A percentile compares a stretch with the other conserved stretches of the same genome.
These are phyloP conservation scores for Mortierella sp. DNA, from an alignment of 371 early-diverging fungal genomes.

Conservation along the genomic window DNA sequence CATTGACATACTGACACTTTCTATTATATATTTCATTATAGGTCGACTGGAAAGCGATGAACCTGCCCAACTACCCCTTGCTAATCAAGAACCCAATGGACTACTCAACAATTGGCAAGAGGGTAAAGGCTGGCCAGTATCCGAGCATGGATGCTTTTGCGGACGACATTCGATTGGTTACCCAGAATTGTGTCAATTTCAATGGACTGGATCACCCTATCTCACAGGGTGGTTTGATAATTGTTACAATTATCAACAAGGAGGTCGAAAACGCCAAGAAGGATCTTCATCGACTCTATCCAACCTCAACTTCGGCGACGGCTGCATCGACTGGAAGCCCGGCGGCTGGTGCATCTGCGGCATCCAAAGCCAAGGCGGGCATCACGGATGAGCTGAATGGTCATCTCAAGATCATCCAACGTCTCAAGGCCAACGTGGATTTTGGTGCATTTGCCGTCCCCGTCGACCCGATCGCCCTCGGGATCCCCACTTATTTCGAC, in stretches of 20 bases:
- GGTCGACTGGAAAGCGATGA: constrained; percentile 83
- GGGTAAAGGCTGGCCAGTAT: constrained; percentile 72
- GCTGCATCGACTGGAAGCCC: constrained; percentile 4
- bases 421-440: constrained; percentile 57
- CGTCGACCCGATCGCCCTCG: constrained; percentile 78
- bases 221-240: constrained; percentile 68
- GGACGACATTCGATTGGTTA: constrained; percentile 81
- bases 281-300: constrained; percentile 38
- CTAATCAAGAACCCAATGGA: constrained; percentile 95
- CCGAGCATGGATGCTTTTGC: constrained; percentile 71
- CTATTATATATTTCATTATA: constrained; percentile 20
- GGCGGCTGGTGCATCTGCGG: constrained; percentile 10
- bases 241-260: constrained; percentile 68
- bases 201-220: constrained; percentile 85
- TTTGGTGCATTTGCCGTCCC: constrained; percentile 71
- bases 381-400: constrained; percentile 35
- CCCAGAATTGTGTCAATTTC: constrained; percentile 91
- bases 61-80: constrained; percentile 86
- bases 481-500: constrained; percentile 84
- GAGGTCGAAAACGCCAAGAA: constrained; percentile 62
- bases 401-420: constrained; percentile 55
- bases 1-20: constrained; percentile 48
- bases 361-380: constrained; percentile 19
- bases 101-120: constrained; percentile 77
- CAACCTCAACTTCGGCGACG: constrained; percentile 27